Base-by-base conservation (phyloP, 371 early-diverging fungal genomes). In the Rhizopus microsporus region DNA sequence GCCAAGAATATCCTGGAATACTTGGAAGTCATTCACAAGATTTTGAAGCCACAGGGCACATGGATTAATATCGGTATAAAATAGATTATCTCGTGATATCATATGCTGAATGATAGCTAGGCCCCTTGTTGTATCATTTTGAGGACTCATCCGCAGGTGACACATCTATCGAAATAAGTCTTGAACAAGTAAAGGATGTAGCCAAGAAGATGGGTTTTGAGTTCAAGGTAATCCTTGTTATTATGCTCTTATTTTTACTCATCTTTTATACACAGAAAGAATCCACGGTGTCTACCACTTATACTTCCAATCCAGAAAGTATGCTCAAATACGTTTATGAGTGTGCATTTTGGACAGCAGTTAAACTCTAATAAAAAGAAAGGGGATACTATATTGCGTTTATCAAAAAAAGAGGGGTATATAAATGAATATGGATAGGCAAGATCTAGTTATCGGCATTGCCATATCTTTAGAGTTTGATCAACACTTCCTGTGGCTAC, bases 61-160 rank as follows among this genome's bases (percentile, higher is more conserved):
- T 98, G 98, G 98, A 95, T 98, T 60, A 97, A 98, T 66, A 74
- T 91, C 40, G 94, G 93, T 85, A 79, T 67, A 69, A 9, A 10
- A 5, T 15, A 17, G 8, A 38, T 31, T 9, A 29, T 16, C 4
- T 43, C 30, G 4, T 57, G 7, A 32, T 23, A 23, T 23, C 23
- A 23, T 23, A 23, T 23, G 23, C 23, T 23, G 23, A 23, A 23
- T 23, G 23, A 47, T 43, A 12, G 12, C 9, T 57, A 82, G 96
- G 97, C 4, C 96, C 97, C 3, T 75, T 97, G 53, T 78, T 95
- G 7, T 97, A 94, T 80, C 96, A 97, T 65, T 95, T 89, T 72
- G 96, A 96, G 66, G 92, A 93, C 49, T 81, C 84, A 46, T 78
- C 77, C 46, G n/a, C 38, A 5, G 83, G 80, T 46, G 91, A 93